Evolutionary conservation across 768 basidiomycete species (phyloP), one percentile per base, ranked within the genome.

Genomic region (Boletus subparvulus): DNA sequence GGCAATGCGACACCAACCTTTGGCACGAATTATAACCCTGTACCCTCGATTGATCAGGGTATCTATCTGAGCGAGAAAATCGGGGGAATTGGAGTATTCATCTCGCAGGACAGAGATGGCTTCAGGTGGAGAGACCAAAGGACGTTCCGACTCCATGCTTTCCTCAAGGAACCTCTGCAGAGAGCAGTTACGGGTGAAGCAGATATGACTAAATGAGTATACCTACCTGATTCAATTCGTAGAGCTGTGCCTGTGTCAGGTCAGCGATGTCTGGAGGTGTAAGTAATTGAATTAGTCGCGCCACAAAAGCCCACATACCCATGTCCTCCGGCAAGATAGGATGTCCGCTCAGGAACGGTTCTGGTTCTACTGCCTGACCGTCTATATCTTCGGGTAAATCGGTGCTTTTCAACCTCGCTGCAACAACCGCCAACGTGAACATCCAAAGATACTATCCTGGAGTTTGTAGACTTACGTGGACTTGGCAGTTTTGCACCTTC

Each of bases 11-110:
- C 74, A 77, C 49, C 74, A 11, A 74, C 94, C 93, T 73, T 86
- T 80, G 0, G 88, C 83, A 52, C 92, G 77, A 65, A 92, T 80
- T 42, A 96, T 77, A 12, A 74, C 76, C 35, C 75, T 75, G 74
- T 83, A 94, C 2, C 92, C 92, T 43, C 84, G 74, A 16, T 61
- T 63, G 46, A 76, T 73, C 21, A 98, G 74, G 74, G 82, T 84
- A 61, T 89, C 83, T 58, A 98, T 88, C 73, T 96, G 92, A 54
- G 80, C 75, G 6, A 88, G 66, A 65, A 94, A 92, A 6, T 74
- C 65, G 10, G 74, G 74, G 0, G 84, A 78, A 3, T 83, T 84
- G 35, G 76, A 74, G 62, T 92, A 92, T 72, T 92, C 90, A 6
- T 70, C 75, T 30, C 86, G 82, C 44, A 92, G 74, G 4, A 71